Conservation (phyloP, 768 basidiomycete species). For the Rhodotorula diobovata region DNA sequence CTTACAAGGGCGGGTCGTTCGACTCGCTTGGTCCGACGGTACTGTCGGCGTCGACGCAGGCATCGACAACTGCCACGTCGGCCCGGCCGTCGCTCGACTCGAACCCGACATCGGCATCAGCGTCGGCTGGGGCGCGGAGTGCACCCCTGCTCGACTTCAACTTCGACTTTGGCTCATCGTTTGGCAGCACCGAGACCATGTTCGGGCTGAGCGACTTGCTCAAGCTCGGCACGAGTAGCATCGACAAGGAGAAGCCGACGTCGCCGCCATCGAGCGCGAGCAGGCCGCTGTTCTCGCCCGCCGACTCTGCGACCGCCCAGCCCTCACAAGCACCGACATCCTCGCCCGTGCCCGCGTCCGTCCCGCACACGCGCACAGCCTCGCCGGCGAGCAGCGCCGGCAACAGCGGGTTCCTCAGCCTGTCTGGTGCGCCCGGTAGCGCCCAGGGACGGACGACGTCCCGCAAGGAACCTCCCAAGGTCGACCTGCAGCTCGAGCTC, state of each 20-base stretch:
- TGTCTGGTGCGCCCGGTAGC: background rate
- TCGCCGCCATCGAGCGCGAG: background rate
- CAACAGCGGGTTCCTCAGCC: background rate
- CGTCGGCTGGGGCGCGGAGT: background rate
- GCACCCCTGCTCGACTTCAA: conserved; percentile 29
- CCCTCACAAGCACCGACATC: background rate
- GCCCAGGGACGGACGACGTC: background rate
- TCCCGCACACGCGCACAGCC: background rate
- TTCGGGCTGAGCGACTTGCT: conserved; percentile 33
- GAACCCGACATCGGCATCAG: background rate
- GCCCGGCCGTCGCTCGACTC: background rate
- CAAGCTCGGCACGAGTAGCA: background rate
- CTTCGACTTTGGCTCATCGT: conserved; percentile 25
- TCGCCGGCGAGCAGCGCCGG: background rate
- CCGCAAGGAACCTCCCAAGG: conserved; percentile 29
- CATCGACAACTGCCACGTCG: background rate
- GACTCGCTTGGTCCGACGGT: conserved; percentile 11
- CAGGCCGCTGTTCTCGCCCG: too few relatives aligned
- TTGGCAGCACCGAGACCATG: conserved; percentile 23
- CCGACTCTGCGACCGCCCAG: background rate
- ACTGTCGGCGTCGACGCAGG: background rate
- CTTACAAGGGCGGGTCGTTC: conserved; percentile 11
- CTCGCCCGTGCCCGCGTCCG: background rate
- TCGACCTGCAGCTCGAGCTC: conserved; percentile 17
- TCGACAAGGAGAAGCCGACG: too few relatives aligned